Evolutionary conservation across 2,329 filamentous ascomycete species (phyloP), one percentile per base, ranked within the genome.

Genomic region (Fonsecaea erecta): DNA sequence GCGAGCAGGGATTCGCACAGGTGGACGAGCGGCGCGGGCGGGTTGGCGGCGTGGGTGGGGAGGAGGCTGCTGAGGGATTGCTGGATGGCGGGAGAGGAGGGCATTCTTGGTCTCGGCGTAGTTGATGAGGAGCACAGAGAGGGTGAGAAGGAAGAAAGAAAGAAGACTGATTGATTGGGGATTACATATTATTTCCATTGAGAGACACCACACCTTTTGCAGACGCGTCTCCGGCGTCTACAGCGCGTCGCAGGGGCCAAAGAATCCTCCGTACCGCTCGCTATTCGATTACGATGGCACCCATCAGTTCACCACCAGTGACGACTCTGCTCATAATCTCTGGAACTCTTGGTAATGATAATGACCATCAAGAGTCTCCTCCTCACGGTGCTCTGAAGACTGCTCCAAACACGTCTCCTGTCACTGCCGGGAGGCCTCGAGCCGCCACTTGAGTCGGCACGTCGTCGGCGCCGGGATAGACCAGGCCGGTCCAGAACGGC

Each of bases 1-100:
- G 91, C 88, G 52, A 96, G 85, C 6, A 96, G 81, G 8, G 89
- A 92, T 58, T 84, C 82, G 0, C 92, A 88, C 9, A 93, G 83
- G 63, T 90, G 86, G 63, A 91, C 77, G 4, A 96, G 86, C n/a
- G 87, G 83, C 2, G 66, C 35, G 1, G 71, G 70, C 21, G 70
- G 53, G 40, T 64, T 68, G 11, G 83, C 81, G 0, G 91, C 91
- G 0, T 94, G 80, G 53, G 86, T 81, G 32, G 85, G 84, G 67
- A 87, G 87, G 0, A 89, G 90, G 0, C 86, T 89, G n/a, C 86
- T 82, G 35, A 96, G 82, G 0, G 88, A 87, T 73, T 90, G 88
- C 72, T 93, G 89, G 21, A 93, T 83, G 73, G 90, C 81, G 63
- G 79, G 91, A 5, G 66, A 57, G 11, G 68, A n/a, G 1, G 68